Evolutionary conservation across 805 yeast species (phyloP), one percentile per base, ranked within the genome.

Genomic region (Scheffersomyces lignosus): DNA sequence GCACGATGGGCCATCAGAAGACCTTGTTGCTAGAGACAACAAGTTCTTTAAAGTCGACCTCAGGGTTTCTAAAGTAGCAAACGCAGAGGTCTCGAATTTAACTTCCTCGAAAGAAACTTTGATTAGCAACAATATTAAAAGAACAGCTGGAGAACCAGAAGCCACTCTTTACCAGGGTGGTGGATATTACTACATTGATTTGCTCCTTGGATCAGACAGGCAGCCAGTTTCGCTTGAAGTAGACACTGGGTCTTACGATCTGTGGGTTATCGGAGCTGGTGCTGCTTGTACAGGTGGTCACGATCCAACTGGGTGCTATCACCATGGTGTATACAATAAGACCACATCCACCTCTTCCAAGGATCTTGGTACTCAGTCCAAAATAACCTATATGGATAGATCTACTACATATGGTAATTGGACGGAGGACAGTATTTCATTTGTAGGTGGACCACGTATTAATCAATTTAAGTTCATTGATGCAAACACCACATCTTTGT

Each of bases 221-320:
- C 43, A 39, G 23, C 15, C 16, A 9, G 31, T 43, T 4, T n/a
- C n/a, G n/a, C n/a, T n/a, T n/a, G n/a, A n/a, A n/a, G n/a, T 84
- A n/a, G 93, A 84, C 51, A 84, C 90, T 1, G 93, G 91, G 2
- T 82, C 89, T 0, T 73, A 85, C 0, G 91, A 84, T 54, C 60
- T 85, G 15, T 83, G 87, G 87, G 77, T 83, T 15, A 42, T 43
- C 22, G 29, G 15, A 8, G 60, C 12, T 22, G 25, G 25, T 12
- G 12, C 10, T n/a, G n/a, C n/a, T n/a, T n/a, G n/a, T n/a, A n/a
- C n/a, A n/a, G n/a, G n/a, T n/a, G n/a, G n/a, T n/a, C 25, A 22
- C 8, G 62, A 60, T 5, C 24, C 24, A 20, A 20, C 24, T 10
- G 7, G 10, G 9, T 20, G 24, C 10, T 20, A 20, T 10, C 9